Percentiles rank a stretch among this genome's conserved stretches.
These are phyloP conservation scores for Hypsizygus marmoreus DNA, from an alignment of 768 basidiomycete species.

Conservation along the genomic window DNA sequence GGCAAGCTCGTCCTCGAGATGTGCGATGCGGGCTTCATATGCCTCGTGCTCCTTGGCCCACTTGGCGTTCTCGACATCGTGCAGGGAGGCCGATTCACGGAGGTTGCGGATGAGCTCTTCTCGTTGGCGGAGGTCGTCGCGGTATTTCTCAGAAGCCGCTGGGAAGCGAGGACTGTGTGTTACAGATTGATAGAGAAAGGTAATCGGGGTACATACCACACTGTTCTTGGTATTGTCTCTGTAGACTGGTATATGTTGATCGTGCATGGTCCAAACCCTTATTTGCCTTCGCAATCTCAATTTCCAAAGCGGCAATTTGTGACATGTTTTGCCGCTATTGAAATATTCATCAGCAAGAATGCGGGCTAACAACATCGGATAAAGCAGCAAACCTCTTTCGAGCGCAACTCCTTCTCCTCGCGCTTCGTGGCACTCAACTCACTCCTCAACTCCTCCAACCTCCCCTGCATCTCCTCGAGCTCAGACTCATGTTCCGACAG, in stretches of 20 bases:
- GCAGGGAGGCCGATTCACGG: slow-evolving; percentile 59
- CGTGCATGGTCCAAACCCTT: slow-evolving; percentile 75
- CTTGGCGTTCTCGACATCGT: slow-evolving; percentile 68
- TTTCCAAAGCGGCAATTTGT: slow-evolving; percentile 77
- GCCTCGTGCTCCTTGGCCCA: slow-evolving; percentile 68
- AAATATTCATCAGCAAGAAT: slow-evolving; percentile 10
- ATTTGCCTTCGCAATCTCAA: slow-evolving; percentile 76
- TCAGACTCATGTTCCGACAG: slow-evolving; percentile 79
- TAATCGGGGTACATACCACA: slow-evolving; percentile 52
- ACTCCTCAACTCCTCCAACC: slow-evolving; percentile 73
- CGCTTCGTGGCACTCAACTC: slow-evolving; percentile 82
- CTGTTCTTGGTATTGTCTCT: slow-evolving; percentile 90
- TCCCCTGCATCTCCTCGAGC: slow-evolving; percentile 75
- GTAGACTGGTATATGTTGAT: slow-evolving; percentile 71
- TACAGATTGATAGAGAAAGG: background rate
- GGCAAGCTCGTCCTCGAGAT: slow-evolving; percentile 72
- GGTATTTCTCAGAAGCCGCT: slow-evolving; percentile 81
- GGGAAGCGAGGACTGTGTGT: background rate
- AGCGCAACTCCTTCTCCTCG: slow-evolving; percentile 90
- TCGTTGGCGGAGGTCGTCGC: slow-evolving; percentile 70
- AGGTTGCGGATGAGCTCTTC: slow-evolving; percentile 72
- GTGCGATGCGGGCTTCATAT: slow-evolving; percentile 71
- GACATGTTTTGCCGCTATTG: slow-evolving; percentile 65
- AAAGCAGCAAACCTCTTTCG: slow-evolving; percentile 83
- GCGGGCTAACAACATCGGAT: background rate